A percentile compares a stretch with the other conserved stretches of the same genome.
These are phyloP conservation scores for Blastobotrys buckinghamii DNA, from an alignment of 1,139 yeast species.

Conservation along the genomic window DNA sequence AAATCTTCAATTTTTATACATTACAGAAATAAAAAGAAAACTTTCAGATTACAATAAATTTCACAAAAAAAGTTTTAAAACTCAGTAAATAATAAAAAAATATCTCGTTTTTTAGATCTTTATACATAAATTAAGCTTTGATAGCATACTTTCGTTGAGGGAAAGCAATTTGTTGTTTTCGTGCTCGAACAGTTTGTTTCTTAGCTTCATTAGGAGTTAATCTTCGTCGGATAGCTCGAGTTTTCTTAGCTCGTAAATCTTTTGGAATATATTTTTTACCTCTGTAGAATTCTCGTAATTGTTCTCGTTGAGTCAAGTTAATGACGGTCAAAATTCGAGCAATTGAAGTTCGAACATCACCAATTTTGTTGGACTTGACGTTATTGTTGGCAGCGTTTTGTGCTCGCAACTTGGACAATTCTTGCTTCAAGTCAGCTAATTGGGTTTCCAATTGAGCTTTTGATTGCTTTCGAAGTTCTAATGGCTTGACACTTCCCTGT, in stretches of 20 bases:
- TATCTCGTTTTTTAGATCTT: background rate
- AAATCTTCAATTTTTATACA: background rate
- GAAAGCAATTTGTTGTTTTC: slow-evolving; percentile 91
- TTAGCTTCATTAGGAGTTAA: slow-evolving; percentile 83
- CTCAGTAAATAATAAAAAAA: background rate
- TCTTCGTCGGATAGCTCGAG: slow-evolving; percentile 99
- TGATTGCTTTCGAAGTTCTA: slow-evolving; percentile 95
- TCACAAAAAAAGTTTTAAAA: no score
- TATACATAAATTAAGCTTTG: slow-evolving; percentile 65
- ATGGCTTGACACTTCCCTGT: slow-evolving; percentile 56
- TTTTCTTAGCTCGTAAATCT: slow-evolving; percentile 98
- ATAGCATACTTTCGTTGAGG: slow-evolving; percentile 98
- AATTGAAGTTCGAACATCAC: slow-evolving; percentile 93
- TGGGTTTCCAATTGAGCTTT: slow-evolving; percentile 94
- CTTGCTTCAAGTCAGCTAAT: slow-evolving; percentile 95
- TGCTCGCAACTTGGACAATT: slow-evolving; percentile 92
- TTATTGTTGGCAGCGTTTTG: slow-evolving; percentile 56
- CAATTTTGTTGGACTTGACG: slow-evolving; percentile 63
- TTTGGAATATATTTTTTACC: slow-evolving; percentile 98
- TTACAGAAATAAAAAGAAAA: background rate
- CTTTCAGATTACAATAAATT: no score
- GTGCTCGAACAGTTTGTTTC: slow-evolving; percentile 79
- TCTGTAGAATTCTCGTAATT: slow-evolving; percentile 86
- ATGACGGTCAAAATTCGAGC: slow-evolving; percentile 97
- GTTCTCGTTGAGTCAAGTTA: slow-evolving; percentile 94